Conservation (phyloP, 805 yeast genomes). For the Cyberlindnera nakhonratchasimensis region DNA sequence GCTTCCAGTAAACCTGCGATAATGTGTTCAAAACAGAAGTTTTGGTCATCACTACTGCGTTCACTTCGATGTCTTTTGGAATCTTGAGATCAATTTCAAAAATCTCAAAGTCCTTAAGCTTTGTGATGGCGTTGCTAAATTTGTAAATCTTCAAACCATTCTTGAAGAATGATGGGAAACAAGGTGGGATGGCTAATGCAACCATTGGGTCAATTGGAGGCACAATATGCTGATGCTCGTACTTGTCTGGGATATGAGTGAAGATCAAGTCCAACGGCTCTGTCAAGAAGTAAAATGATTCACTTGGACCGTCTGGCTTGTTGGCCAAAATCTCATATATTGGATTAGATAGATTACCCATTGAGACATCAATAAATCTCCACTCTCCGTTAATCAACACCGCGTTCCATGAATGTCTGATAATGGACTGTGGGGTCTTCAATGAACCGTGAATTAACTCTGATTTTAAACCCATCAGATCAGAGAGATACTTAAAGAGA, state of each 20-base stretch:
- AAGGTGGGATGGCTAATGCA: slow-evolving; percentile 78
- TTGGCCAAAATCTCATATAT: slow-evolving; percentile 39
- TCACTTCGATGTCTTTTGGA: slow-evolving; percentile 67
- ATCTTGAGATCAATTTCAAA: slow-evolving; percentile 74
- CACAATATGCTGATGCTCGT: slow-evolving; percentile 76
- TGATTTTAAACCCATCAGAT: slow-evolving; percentile 64
- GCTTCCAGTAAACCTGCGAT: slow-evolving; percentile 76
- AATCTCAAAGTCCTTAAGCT: slow-evolving; percentile 69
- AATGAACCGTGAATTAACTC: slow-evolving; percentile 80
- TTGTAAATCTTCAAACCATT: slow-evolving; percentile 56
- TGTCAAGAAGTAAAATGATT: slow-evolving; percentile 67
- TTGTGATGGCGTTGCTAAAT: slow-evolving; percentile 74
- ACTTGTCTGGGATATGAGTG: slow-evolving; percentile 81
- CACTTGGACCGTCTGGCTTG: slow-evolving; percentile 30
- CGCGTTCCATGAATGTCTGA: slow-evolving; percentile 89
- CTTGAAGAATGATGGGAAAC: slow-evolving; percentile 75
- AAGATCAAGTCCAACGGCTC: slow-evolving; percentile 73
- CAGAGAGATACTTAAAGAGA: slow-evolving; percentile 70
- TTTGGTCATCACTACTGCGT: slow-evolving; percentile 53
- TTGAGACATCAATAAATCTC: slow-evolving; percentile 70
- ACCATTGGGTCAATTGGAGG: slow-evolving; percentile 80
- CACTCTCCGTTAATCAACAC: slow-evolving; percentile 73
- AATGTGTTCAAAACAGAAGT: slow-evolving; percentile 46
- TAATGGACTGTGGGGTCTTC: slow-evolving; percentile 68
- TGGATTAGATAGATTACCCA: slow-evolving; percentile 59